Evolutionary conservation across 2,329 filamentous ascomycete species (phyloP), one percentile per base, ranked within the genome.

Genomic region (Cryphonectria nitschkei): DNA sequence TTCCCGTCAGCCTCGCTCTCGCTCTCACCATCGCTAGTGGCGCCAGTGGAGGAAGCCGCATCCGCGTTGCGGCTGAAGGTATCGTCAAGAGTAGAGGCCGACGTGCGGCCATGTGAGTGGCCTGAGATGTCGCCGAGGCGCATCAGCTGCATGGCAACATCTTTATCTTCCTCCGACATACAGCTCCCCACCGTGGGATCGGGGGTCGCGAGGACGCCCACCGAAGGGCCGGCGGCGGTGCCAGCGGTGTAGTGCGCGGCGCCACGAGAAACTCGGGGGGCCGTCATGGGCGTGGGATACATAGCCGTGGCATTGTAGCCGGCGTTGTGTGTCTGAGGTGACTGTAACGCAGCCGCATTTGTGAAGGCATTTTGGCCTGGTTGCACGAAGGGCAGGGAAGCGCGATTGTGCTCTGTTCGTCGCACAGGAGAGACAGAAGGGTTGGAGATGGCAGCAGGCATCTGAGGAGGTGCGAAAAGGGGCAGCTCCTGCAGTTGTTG

Each of bases 101-200:
- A 98, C 3, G 94, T 97, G 75, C 95, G 92, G 68, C 94, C 95
- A 77, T 97, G 93, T 1, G 94, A 97, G 77, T 97, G 92, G 79
- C 97, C 97, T 70, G 94, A 96, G 76, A 95, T 93, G 79, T 98
- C 95, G 62, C 96, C 95, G 68, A 99, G 88, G 76, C 95, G 92
- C 91, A 99, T 98, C 77, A 99, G 86, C 82, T 98, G 96, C 79
- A 98, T 91, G 70, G 96, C 96, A 73, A 98, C 96, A 81, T 99
- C 96, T 78, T 91, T 91, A 76, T 91, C 89, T 81, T 99, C 96
- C 79, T 99, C 96, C 19, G 95, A 98, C 81, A 99, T 95, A 80
- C 94, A 97, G 82, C 95, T 98, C 68, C 93, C 93, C 76, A 98
- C 93, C 16, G 96, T 99, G n/a, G 95, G 95, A 77, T 98, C 96